Percentiles rank a stretch among this genome's conserved stretches.
phyloP scores from a whole-genome alignment of 768 basidiomycete genomes.

The Leccinum subgranulosum region DNA sequence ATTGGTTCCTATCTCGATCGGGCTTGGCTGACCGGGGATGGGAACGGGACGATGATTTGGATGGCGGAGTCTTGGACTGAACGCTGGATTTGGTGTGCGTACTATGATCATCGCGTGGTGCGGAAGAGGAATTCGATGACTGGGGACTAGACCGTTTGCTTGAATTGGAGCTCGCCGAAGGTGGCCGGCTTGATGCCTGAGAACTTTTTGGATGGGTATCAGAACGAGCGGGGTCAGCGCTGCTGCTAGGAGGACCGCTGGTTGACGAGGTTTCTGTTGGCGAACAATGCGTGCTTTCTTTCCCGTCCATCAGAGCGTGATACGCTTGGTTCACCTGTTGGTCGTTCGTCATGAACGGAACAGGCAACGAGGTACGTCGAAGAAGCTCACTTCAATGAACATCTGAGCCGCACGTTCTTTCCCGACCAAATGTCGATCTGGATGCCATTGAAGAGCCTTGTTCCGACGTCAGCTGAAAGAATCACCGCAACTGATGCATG shows the following conservation, averaged over 20 bases:
- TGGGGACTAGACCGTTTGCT: slow-evolving; percentile 19
- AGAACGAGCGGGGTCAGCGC: slow-evolving; percentile 20
- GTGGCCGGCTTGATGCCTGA: slow-evolving; percentile 28
- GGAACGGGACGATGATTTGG: slow-evolving; percentile 15
- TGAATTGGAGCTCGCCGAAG: slow-evolving; percentile 30
- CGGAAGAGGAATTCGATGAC: slow-evolving; percentile 11
- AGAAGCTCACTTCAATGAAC: slow-evolving; percentile 53
- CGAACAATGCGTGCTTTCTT: slow-evolving; percentile 29
- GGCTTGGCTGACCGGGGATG: slow-evolving; percentile 15
- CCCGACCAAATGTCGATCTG: slow-evolving; percentile 54
- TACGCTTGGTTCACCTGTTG: slow-evolving; percentile 55
- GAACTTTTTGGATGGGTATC: slow-evolving; percentile 21
- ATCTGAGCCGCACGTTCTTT: slow-evolving; percentile 51
- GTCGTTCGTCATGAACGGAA: not conserved
- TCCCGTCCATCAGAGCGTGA: slow-evolving; percentile 47
- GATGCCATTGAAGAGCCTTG: slow-evolving; percentile 65
- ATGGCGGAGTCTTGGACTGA: slow-evolving; percentile 10
- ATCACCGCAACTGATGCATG: slow-evolving; percentile 18
- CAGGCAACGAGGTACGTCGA: not conserved
- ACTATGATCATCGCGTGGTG: slow-evolving; percentile 5
- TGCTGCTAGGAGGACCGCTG: slow-evolving; percentile 15
- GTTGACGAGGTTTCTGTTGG: slow-evolving; percentile 27
- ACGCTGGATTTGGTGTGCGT: slow-evolving; percentile 8
- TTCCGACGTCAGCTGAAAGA: slow-evolving; percentile 16
- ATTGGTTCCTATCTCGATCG: slow-evolving; percentile 9